Conservation (phyloP, 2,329 filamentous ascomycete species). For the Periglandula ipomoeae region DNA sequence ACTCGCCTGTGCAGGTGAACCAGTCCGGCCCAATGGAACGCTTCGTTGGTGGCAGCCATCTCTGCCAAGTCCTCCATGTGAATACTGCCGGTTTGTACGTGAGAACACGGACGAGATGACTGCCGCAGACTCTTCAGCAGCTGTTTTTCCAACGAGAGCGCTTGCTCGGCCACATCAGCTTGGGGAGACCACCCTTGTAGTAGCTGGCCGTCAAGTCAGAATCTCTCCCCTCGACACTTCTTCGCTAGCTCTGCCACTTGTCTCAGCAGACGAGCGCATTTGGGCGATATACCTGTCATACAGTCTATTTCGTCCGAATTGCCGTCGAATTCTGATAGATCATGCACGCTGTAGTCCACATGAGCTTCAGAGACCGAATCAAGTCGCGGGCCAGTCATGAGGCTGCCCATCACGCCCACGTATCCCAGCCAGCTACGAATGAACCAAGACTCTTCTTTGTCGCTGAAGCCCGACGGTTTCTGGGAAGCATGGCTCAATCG, state of each 20-base stretch:
- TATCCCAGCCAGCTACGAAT: constrained; percentile 78
- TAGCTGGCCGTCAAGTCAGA: constrained; percentile 33
- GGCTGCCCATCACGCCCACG: constrained; percentile 66
- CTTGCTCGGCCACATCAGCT: constrained; percentile 32
- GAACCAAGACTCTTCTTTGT: constrained; percentile 57
- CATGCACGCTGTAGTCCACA: neutral
- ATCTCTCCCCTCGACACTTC: constrained; percentile 56
- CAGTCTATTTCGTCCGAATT: constrained; percentile 63
- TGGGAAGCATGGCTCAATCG: constrained; percentile 24
- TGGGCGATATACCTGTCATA: constrained; percentile 50
- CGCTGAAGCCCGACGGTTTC: neutral
- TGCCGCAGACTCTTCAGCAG: constrained; percentile 47
- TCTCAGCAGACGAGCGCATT: constrained; percentile 73
- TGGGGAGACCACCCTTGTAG: constrained; percentile 49
- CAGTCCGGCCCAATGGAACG: constrained; percentile 71
- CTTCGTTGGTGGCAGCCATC: constrained; percentile 63
- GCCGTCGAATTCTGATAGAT: neutral
- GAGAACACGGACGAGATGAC: constrained; percentile 32
- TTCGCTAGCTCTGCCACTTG: constrained; percentile 62
- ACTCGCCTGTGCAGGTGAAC: constrained; percentile 69
- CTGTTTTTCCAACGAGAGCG: constrained; percentile 50
- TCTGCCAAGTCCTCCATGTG: constrained; percentile 50
- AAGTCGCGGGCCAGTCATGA: constrained; percentile 45
- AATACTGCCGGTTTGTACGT: constrained; percentile 38
- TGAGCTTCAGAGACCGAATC: neutral